phyloP scores from a whole-genome alignment of 495 filamentous ascomycete species.

The Aspergillus olivimuriae region DNA sequence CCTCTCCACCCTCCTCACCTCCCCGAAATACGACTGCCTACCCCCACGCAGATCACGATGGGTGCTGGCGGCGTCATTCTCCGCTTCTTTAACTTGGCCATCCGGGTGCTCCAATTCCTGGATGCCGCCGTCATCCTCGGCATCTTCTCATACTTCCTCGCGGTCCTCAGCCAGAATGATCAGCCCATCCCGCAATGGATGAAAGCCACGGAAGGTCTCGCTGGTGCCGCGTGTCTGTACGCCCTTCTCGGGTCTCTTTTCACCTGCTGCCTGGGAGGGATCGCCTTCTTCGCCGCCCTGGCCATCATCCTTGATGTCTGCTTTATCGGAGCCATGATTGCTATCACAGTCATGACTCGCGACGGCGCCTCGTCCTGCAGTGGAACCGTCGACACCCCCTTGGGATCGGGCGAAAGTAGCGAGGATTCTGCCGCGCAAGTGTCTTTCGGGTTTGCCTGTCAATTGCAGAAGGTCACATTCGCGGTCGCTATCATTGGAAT shows the following conservation, averaged over 20 bases:
- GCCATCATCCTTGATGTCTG: slow-evolving; percentile 69
- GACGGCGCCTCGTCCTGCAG: slow-evolving; percentile 56
- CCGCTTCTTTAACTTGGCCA: slow-evolving; percentile 53
- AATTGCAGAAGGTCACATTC: slow-evolving; percentile 64
- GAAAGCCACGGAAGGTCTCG: slow-evolving; percentile 75
- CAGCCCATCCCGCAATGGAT: slow-evolving; percentile 55
- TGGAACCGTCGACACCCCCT: slow-evolving; percentile 57
- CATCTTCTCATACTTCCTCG: slow-evolving; percentile 62
- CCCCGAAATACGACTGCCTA: not conserved
- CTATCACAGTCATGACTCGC: slow-evolving; percentile 63
- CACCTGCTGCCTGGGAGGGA: slow-evolving; percentile 72
- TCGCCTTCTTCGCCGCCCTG: slow-evolving; percentile 67
- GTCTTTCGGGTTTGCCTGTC: slow-evolving; percentile 54
- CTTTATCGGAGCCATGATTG: slow-evolving; percentile 78
- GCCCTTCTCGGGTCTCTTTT: slow-evolving; percentile 61
- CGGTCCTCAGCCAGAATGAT: slow-evolving; percentile 50
- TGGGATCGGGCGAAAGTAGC: slow-evolving; percentile 54
- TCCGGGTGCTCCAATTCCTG: slow-evolving; percentile 66
- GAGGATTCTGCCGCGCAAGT: slow-evolving; percentile 24
- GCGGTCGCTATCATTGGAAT: slow-evolving; percentile 71
- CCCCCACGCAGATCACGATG: slow-evolving; percentile 26
- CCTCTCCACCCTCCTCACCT: not conserved
- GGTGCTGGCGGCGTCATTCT: slow-evolving; percentile 51
- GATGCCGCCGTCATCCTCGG: slow-evolving; percentile 66
- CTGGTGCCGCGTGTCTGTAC: slow-evolving; percentile 68